A percentile compares a stretch with the other conserved stretches of the same genome.
These are phyloP conservation scores for Lantana camara DNA, from an alignment of 257 asterid species.

Conservation along the genomic window DNA sequence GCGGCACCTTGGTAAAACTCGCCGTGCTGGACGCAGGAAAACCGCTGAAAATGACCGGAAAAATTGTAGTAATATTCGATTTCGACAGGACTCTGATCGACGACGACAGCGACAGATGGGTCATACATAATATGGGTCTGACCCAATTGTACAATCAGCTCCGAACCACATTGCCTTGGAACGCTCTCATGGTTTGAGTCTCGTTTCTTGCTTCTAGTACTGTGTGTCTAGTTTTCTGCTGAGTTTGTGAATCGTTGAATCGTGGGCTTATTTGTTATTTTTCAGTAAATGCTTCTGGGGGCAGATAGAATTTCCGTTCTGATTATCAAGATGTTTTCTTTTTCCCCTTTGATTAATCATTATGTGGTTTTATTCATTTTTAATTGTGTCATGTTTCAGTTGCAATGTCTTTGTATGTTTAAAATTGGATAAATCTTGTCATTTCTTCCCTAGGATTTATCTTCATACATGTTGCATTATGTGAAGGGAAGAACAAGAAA, in stretches of 20 bases:
- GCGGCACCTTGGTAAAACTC: slow-evolving; percentile 16
- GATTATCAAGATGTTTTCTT: neutral
- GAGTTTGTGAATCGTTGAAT: neutral
- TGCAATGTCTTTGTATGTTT: slow-evolving; percentile 6
- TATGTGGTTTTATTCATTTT: too few relatives aligned
- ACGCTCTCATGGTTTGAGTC: slow-evolving; percentile 71
- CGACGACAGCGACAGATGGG: too few relatives aligned
- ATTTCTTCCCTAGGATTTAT: neutral
- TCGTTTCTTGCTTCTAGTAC: neutral
- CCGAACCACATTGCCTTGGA: slow-evolving; percentile 49
- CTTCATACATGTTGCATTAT: neutral
- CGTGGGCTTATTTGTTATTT: neutral
- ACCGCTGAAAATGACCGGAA: slow-evolving; percentile 33
- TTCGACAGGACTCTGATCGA: too few relatives aligned
- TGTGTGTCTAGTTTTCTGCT: neutral
- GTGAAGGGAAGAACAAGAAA: too few relatives aligned
- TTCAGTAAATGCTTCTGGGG: neutral
- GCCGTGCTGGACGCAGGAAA: slow-evolving; percentile 16
- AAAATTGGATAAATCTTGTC: too few relatives aligned
- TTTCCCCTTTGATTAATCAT: neutral
- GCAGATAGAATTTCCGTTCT: neutral
- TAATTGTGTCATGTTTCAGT: neutral
- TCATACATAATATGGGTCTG: neutral
- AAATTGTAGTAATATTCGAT: too few relatives aligned
- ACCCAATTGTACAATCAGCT: neutral